Evolutionary conservation across 768 basidiomycete species (phyloP), one percentile per base, ranked within the genome.

Genomic region (Hericium erinaceus): DNA sequence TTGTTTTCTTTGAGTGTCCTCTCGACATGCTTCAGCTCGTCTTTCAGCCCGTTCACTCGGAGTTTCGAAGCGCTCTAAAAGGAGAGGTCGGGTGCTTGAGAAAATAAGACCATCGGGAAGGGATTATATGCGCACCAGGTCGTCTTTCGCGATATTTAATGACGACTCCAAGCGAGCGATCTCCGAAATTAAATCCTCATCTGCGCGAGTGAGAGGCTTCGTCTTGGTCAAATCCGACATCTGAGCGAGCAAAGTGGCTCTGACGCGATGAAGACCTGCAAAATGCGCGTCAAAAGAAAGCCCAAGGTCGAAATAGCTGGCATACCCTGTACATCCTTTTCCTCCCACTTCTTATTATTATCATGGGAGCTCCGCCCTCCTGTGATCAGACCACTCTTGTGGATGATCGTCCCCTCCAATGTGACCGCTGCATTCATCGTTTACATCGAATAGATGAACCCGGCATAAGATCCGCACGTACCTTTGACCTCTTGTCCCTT

Each of bases 401-500:
- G 97, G 50, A 99, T 98, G 59, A 99, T 76, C 2, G 95, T 98
- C 1, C 97, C 97, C 48, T 98, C 95, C 46, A 99, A 75, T 0
- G 97, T 97, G 20, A 99, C 97, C 59, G 95, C 97, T 95, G 57
- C 44, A 24, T 55, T 39, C 5, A 12, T 33, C 44, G 38, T 48
- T 48, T n/a, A 5, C 54, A 33, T 48, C 2, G 6, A 44, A 12
- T 24, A 53, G 16, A 15, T 22, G 4, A 5, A 18, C 4, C 6
- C 33, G 52, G 46, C 9, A 16, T 18, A 37, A 33, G 33, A 16
- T 7, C 8, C 41, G 9, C 11, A 33, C 80, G 39, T 58, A 95
- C 95, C 92, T 79, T 99, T 99, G 41, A 99, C 91, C 63, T 98
- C 95, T 68, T 97, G 92, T 0, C 87, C 87, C 71, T 91, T 94